A percentile compares a stretch with the other conserved stretches of the same genome.
phyloP scores from a whole-genome alignment of 2,329 filamentous ascomycete species.

The Lachnum nothofagi region DNA sequence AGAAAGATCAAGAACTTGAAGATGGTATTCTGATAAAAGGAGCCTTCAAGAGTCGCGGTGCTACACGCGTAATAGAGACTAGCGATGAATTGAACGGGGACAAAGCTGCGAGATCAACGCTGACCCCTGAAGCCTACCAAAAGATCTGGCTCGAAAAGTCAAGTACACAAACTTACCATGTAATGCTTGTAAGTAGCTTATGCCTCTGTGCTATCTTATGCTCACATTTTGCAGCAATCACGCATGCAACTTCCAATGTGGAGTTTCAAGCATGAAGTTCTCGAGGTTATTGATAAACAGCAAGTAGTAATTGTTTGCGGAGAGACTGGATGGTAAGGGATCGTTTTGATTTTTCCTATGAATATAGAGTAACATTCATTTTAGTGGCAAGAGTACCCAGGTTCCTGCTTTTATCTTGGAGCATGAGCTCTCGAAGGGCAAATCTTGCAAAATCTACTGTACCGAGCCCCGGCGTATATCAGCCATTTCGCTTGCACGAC shows the following conservation, averaged over 20 bases:
- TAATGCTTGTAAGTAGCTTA: slow-evolving; percentile 60
- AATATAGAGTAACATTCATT: slow-evolving; percentile 22
- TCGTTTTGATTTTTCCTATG: background rate
- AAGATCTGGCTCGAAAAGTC: slow-evolving; percentile 57
- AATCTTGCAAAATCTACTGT: slow-evolving; percentile 85
- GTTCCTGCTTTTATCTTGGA: slow-evolving; percentile 93
- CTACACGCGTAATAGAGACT: slow-evolving; percentile 43
- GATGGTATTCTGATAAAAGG: slow-evolving; percentile 72
- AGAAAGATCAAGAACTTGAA: slow-evolving; percentile 64
- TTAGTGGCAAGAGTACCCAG: slow-evolving; percentile 86
- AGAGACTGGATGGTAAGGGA: slow-evolving; percentile 75
- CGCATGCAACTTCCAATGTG: slow-evolving; percentile 86
- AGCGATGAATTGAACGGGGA: slow-evolving; percentile 40
- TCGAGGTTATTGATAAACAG: slow-evolving; percentile 69
- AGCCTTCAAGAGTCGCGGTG: slow-evolving; percentile 62
- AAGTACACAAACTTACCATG: slow-evolving; percentile 58
- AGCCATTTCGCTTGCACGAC: slow-evolving; percentile 84
- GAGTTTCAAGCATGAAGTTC: slow-evolving; percentile 71
- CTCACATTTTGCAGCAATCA: slow-evolving; percentile 38
- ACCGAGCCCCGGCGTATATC: slow-evolving; percentile 95
- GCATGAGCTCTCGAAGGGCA: slow-evolving; percentile 74
- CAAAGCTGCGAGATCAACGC: slow-evolving; percentile 30
- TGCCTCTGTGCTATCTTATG: slow-evolving; percentile 21
- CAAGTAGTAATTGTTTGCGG: slow-evolving; percentile 92
- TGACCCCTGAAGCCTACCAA: slow-evolving; percentile 41